Evolutionary conservation across 192 early-diverging fungal species (phyloP).

Genomic region (Chytriomyces confervae): DNA sequence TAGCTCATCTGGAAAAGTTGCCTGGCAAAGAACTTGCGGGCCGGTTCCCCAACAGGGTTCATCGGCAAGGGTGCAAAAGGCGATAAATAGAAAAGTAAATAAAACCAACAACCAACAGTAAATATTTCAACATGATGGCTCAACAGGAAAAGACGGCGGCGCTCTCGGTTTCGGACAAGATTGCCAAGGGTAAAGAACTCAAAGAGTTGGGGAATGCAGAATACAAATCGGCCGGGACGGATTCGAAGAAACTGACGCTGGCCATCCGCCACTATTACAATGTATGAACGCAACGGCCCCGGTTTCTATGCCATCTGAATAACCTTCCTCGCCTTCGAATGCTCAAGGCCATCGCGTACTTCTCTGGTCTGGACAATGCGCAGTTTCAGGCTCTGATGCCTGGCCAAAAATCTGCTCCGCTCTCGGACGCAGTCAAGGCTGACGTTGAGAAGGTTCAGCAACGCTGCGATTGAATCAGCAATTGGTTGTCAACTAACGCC

Average conservation of each 20-base stretch:
- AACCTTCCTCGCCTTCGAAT: conserved; percentile 20
- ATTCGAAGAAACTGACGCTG: conserved; percentile 10
- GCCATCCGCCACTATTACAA: conserved; percentile 29
- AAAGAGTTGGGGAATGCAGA: conserved; percentile 52
- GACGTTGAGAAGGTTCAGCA: conserved; percentile 44
- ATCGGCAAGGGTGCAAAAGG: neutral
- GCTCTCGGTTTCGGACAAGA: neutral
- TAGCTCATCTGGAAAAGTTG: conserved; percentile 19
- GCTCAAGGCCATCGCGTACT: conserved; percentile 41
- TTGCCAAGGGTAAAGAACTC: conserved; percentile 38
- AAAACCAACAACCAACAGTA: neutral
- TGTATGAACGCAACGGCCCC: neutral
- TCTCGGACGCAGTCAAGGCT: conserved; percentile 38
- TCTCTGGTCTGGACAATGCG: conserved; percentile 49
- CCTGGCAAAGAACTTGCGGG: conserved; percentile 24
- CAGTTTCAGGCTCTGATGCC: conserved; percentile 37
- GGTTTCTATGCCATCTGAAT: neutral
- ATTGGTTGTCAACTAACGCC: neutral
- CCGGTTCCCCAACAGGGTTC: neutral
- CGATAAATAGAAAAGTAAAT: neutral
- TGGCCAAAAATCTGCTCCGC: neutral
- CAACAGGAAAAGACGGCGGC: neutral
- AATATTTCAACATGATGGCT: neutral
- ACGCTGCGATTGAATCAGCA: neutral
- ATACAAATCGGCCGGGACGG: conserved; percentile 45